Evolutionary conservation across 129 eudicot species (phyloP).

Genomic region (Pittosporum tobira): DNA sequence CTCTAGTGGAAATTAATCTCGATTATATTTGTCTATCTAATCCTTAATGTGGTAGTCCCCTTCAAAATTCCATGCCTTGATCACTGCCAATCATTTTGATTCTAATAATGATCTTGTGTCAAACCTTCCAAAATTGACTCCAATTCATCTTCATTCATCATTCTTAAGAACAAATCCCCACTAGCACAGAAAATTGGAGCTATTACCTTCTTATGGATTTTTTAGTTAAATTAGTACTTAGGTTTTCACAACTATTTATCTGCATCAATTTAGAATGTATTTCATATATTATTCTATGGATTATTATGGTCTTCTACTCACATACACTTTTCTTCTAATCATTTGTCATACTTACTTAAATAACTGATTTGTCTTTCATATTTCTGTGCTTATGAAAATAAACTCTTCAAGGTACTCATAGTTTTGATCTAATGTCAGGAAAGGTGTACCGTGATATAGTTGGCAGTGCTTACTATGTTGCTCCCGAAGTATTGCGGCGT

Average conservation of each 20-base stretch:
- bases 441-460: conserved; percentile 68
- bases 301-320: neutral
- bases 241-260: too few species aligned
- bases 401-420: neutral
- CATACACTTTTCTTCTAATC: neutral
- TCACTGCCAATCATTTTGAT: neutral
- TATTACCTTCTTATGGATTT: too few species aligned
- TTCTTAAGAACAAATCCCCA: too few species aligned
- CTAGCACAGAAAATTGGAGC: too few species aligned
- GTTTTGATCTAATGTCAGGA: conserved; percentile 25
- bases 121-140: too few species aligned
- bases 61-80: neutral
- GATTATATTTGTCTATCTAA: neutral
- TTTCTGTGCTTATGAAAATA: neutral
- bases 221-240: too few species aligned
- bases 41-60: neutral
- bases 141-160: too few species aligned
- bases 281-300: neutral
- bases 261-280: too few species aligned
- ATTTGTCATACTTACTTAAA: neutral
- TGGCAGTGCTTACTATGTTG: conserved; percentile 80
- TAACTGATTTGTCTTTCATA: neutral
- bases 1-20: neutral
- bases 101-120: neutral
- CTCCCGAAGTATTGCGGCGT: conserved; percentile 68